These are phyloP conservation scores for Candida nonsorbophila DNA, from an alignment of 805 yeast genomes.

Conservation along the genomic window DNA sequence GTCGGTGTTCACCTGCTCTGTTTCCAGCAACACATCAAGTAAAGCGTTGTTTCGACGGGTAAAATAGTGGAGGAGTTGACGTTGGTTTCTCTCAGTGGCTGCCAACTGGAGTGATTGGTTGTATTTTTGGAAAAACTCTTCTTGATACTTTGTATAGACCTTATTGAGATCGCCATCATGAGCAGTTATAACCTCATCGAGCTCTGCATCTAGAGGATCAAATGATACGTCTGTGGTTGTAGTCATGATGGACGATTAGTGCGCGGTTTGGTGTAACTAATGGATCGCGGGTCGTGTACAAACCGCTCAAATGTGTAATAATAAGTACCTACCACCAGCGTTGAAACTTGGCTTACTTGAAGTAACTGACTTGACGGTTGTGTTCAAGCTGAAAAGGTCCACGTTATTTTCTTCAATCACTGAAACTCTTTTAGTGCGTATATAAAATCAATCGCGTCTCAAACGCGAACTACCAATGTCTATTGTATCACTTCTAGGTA, in stretches of 20 bases:
- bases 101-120: slow-evolving; percentile 14
- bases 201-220: slow-evolving; percentile 4
- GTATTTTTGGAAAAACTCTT: slow-evolving; percentile 7
- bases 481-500: slow-evolving; percentile 86
- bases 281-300: too few relatives aligned
- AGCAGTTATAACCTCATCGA: slow-evolving; percentile 6
- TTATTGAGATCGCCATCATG: slow-evolving; percentile 10
- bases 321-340: too few relatives aligned
- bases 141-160: slow-evolving; percentile 8
- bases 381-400: too few relatives aligned
- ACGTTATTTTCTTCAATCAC: too few relatives aligned
- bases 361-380: too few relatives aligned
- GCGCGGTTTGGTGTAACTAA: too few relatives aligned
- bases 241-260: too few relatives aligned
- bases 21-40: slow-evolving; percentile 18
- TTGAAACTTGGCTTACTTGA: too few relatives aligned
- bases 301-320: too few relatives aligned
- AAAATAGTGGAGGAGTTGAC: slow-evolving; percentile 28
- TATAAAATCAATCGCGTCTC: not conserved
- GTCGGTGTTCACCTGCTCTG: slow-evolving; percentile 2
- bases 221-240: too few relatives aligned
- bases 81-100: slow-evolving; percentile 25
- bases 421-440: too few relatives aligned
- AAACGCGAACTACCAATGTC: slow-evolving; percentile 58
- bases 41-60: slow-evolving; percentile 34